phyloP scores from a whole-genome alignment of 2,329 filamentous ascomycete genomes.

The Colletotrichum cuscutae region DNA sequence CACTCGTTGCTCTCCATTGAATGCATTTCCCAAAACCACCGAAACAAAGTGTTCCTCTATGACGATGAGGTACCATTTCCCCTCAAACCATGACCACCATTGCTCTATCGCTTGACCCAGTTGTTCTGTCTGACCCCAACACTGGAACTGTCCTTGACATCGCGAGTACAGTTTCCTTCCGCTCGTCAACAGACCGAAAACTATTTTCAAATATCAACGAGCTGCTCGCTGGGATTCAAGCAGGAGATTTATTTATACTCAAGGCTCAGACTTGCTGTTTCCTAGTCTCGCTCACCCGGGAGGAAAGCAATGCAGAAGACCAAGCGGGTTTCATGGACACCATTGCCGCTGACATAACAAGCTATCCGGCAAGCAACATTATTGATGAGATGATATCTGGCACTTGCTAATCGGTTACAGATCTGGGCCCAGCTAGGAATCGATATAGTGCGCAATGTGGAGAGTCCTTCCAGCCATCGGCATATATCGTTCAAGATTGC shows the following conservation, averaged over 20 bases:
- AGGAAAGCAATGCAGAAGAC: neutral
- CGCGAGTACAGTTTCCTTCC: conserved; percentile 15
- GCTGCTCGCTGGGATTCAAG: neutral
- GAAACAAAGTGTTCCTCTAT: neutral
- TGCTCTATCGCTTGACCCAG: conserved; percentile 2
- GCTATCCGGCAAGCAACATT: conserved; percentile 1
- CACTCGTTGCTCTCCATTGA: neutral
- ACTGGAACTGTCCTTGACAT: neutral
- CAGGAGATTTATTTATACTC: neutral
- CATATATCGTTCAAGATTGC: conserved; percentile 47
- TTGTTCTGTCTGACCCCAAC: neutral
- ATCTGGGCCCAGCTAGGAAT: conserved; percentile 31
- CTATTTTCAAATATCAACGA: neutral
- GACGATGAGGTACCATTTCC: neutral
- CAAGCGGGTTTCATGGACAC: neutral
- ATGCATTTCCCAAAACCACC: neutral
- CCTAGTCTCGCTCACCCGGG: neutral
- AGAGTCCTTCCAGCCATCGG: neutral
- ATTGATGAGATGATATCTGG: neutral
- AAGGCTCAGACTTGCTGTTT: conserved; percentile 10
- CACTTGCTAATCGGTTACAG: neutral
- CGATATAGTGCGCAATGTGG: neutral
- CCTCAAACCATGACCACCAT: conserved; percentile 6
- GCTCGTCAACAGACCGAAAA: neutral
- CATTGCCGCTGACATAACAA: neutral